phyloP scores from a whole-genome alignment of 2,329 filamentous ascomycete species.

The Cercospora sesami region DNA sequence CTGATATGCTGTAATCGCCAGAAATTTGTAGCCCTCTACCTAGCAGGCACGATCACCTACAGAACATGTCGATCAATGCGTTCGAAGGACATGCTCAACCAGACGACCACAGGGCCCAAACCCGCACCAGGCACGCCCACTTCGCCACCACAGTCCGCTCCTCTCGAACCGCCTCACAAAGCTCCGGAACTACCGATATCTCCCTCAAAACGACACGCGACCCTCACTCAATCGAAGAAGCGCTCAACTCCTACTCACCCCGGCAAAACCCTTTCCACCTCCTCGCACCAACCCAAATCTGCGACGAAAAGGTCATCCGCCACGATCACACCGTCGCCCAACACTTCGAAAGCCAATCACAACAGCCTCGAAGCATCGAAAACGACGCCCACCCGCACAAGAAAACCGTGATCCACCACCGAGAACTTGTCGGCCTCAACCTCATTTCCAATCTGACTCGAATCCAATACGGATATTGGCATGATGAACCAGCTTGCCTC shows the following conservation, averaged over 20 bases:
- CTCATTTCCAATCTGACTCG: slow-evolving; percentile 19
- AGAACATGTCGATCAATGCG: not conserved
- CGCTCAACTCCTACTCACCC: slow-evolving; percentile 6
- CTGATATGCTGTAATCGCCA: not conserved
- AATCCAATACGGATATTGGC: slow-evolving; percentile 20
- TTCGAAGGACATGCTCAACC: not conserved
- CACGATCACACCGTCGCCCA: slow-evolving; percentile 16
- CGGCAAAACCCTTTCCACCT: slow-evolving; percentile 18
- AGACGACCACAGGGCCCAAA: not conserved
- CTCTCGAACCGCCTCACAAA: not conserved
- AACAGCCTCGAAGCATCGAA: not conserved
- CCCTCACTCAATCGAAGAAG: not conserved
- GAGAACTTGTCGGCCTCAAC: slow-evolving; percentile 15
- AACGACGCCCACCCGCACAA: slow-evolving; percentile 8
- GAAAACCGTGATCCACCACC: slow-evolving; percentile 14
- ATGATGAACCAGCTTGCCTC: slow-evolving; percentile 15
- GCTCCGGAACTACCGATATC: not conserved
- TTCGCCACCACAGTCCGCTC: not conserved
- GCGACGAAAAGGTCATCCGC: slow-evolving; percentile 23
- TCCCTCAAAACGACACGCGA: not conserved
- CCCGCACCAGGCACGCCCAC: not conserved
- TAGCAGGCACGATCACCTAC: not conserved
- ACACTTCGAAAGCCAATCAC: slow-evolving; percentile 18
- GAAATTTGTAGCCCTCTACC: not conserved
- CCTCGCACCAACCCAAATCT: slow-evolving; percentile 7